Evolutionary conservation across 352 stramenopile genomes (phyloP), one percentile per base, ranked within the genome.

Genomic region (Phytophthora kernoviae): DNA sequence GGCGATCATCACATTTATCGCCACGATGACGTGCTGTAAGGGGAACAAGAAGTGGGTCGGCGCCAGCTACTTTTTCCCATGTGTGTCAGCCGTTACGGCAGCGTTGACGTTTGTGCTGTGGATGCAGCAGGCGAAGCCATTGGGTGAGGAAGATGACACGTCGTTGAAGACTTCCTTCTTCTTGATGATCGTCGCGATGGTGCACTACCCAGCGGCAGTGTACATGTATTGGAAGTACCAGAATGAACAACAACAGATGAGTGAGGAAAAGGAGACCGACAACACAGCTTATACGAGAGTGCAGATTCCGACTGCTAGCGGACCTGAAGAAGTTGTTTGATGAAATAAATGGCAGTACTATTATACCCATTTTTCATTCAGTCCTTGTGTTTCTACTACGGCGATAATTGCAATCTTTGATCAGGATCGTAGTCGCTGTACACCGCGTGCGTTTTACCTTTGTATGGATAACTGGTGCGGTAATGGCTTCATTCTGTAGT

Each of bases 141-240:
- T 90, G 52, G 65, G 70, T 40, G 76, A 88, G 62, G 69, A 75
- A 15, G 76, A 87, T 70, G 75, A 87, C 55, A 73, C 82, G 36
- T 72, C 59, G 27, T 56, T 83, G 46, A 79, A 75, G 40, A 71
- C 66, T n/a, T 75, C 72, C 22, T 88, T 87, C 59, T 68, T 88
- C 15, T 30, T 88, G 17, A 87, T 76, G 58, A 67, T 90, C 17
- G 63, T 88, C 27, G 75, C 81, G 12, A 65, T 80, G 15, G 27
- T 86, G 45, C 75, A 85, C 50, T 91, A 81, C 58, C 57, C 79
- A 10, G 53, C 78, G 48, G 69, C 53, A 10, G 46, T 73, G 36
- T 63, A 69, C 24, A 65, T 73, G 18, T 76, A 76, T 11, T 68
- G 65, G 22, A 65, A 71, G 40, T 58, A 82, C 55, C 54, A 67